Percentiles rank a stretch among this genome's conserved stretches.
Evolutionary conservation across 2,329 filamentous ascomycete species (phyloP).

Genomic region (Exophiala sp.): DNA sequence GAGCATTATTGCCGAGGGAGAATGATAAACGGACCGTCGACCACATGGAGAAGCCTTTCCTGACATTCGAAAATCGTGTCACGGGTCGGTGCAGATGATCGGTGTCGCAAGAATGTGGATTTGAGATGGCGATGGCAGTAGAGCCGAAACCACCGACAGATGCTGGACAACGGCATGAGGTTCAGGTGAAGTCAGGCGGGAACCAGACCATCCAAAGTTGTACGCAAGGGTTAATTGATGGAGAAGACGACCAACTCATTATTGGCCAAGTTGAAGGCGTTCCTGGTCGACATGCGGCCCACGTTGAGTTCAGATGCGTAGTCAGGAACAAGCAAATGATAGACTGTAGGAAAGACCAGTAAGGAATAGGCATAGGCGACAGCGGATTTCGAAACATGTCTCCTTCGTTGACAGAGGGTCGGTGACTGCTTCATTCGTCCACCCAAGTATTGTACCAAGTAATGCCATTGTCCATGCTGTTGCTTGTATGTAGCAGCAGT

Average conservation of each 20-base stretch:
- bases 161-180: neutral
- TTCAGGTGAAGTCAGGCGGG: neutral
- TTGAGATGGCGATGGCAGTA: constrained; percentile 3
- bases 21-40: neutral
- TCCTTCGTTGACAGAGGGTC: neutral
- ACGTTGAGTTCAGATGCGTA: constrained; percentile 10
- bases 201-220: constrained; percentile 5
- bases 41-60: neutral
- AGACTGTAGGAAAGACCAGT: neutral
- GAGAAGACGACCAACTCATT: neutral
- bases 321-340: constrained; percentile 12
- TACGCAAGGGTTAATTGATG: constrained; percentile 9
- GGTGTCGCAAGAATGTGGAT: constrained; percentile 6
- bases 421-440: neutral
- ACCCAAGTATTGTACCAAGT: too few relatives aligned
- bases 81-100: neutral
- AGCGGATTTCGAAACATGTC: neutral
- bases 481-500: too few relatives aligned
- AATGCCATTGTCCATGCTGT: too few relatives aligned
- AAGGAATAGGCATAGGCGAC: neutral
- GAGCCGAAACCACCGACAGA: neutral
- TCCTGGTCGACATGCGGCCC: constrained; percentile 4
- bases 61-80: constrained; percentile 11
- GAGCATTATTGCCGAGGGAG: neutral
- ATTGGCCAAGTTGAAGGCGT: constrained; percentile 6